Percentiles rank a stretch among this genome's conserved stretches.
Evolutionary conservation across 345 rosid species (phyloP).

Genomic region (Citrus medica): DNA sequence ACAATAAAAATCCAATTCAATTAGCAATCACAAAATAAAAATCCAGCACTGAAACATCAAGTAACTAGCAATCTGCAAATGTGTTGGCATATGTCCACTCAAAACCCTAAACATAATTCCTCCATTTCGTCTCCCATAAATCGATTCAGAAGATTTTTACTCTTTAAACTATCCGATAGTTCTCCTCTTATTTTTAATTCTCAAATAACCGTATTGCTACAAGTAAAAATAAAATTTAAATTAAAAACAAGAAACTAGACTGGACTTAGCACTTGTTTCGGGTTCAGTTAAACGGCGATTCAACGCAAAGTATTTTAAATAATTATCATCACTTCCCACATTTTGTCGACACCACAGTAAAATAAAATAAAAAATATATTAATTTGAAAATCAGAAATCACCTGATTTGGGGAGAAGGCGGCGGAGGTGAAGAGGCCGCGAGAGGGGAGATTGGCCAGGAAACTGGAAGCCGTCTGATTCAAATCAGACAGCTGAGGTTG

Average conservation of each 20-base stretch:
- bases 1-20: background rate
- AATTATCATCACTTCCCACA: background rate
- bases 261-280: background rate
- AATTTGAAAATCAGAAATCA: constrained; percentile 15
- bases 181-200: background rate
- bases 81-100: background rate
- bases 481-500: constrained; percentile 37
- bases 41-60: background rate
- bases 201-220: background rate
- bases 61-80: background rate
- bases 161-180: background rate
- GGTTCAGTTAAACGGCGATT: background rate
- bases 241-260: background rate
- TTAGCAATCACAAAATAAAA: background rate
- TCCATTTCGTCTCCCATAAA: background rate
- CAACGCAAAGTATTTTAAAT: background rate
- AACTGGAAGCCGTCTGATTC: constrained; percentile 38
- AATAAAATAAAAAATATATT: background rate
- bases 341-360: background rate
- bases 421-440: constrained; percentile 79
- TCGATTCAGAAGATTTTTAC: background rate
- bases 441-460: constrained; percentile 78
- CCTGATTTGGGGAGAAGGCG: constrained; percentile 69
- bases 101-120: background rate
- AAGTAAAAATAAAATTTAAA: background rate